Evolutionary conservation across 2,329 filamentous ascomycete species (phyloP), one percentile per base, ranked within the genome.

Genomic region (Alternaria solani): DNA sequence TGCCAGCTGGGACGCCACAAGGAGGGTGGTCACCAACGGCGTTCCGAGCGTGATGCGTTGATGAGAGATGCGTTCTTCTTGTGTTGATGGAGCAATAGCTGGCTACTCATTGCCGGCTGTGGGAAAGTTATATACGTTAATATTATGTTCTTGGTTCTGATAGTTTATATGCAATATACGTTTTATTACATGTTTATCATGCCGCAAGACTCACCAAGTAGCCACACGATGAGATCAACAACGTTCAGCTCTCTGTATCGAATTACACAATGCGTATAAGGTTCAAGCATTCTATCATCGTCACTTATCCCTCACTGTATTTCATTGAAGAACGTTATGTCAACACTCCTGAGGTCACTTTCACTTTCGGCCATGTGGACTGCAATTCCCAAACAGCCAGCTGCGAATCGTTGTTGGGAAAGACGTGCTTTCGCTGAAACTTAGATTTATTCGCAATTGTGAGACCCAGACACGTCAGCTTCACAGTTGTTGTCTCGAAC

Each of bases 1-100:
- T 12, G 2, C n/a, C 26, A 4, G 8, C 16, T 6, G 2, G 20
- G 16, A 11, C 28, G 51, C 4, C 20, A 26, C 4, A 18, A 49
- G 18, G 46, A 49, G 46, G 34, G 32, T 5, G 46, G 25, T 18
- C 46, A 30, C 30, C 18, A 48, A 14, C 36, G 46, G 30, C 46
- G 30, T 34, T n/a, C 34, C 14, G 46, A 48, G 46, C 46, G 46
- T 7, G 30, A 48, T 26, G 20, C 46, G 4, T 49, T 49, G 46
- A 49, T 30, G 5, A 49, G 46, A 49, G 46, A 49, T 49, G 36
- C 30, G 46, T 49, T 49, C 46, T 49, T 38, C 38, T 7, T 49
- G 38, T 32, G 32, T 25, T 49, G 16, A 49, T 49, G 20, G 16
- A n/a, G 30, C 5, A 25, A 36, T 7, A 14, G 32, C 23, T 18